These are phyloP conservation scores for Botrytis fragariae DNA, from an alignment of 2,329 filamentous ascomycete species.

Conservation along the genomic window DNA sequence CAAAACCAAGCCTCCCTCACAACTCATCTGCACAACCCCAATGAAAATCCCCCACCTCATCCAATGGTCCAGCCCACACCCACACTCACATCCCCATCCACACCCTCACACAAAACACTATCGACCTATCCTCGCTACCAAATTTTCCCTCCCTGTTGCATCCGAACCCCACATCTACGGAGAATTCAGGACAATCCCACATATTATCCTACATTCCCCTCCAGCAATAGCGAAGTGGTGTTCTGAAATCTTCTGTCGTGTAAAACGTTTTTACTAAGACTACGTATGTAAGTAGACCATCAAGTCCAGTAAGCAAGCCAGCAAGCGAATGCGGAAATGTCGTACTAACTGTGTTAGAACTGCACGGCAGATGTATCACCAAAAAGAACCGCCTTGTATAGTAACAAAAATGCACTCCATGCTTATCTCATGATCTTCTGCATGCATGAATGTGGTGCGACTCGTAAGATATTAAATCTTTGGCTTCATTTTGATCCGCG, in stretches of 20 bases:
- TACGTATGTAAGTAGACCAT: neutral
- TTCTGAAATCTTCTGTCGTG: neutral
- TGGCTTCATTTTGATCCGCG: neutral
- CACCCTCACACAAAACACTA: neutral
- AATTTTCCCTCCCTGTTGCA: neutral
- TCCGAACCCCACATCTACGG: neutral
- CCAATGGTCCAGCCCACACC: neutral
- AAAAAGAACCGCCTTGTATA: neutral
- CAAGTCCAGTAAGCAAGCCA: neutral
- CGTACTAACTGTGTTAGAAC: conserved; percentile 6
- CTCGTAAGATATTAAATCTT: neutral
- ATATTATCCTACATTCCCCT: neutral
- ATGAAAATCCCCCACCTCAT: neutral
- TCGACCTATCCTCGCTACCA: neutral
- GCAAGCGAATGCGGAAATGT: conserved; percentile 8
- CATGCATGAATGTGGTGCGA: neutral
- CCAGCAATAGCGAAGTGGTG: neutral
- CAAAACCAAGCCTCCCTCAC: neutral
- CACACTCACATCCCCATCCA: neutral
- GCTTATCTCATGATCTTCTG: neutral
- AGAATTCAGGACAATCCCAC: neutral
- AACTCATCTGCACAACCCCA: neutral
- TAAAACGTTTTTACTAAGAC: neutral
- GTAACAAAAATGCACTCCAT: neutral
- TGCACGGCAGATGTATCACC: conserved; percentile 7